These are phyloP conservation scores for Saussurea involucrata DNA, from an alignment of 129 eudicot species.

Conservation along the genomic window DNA sequence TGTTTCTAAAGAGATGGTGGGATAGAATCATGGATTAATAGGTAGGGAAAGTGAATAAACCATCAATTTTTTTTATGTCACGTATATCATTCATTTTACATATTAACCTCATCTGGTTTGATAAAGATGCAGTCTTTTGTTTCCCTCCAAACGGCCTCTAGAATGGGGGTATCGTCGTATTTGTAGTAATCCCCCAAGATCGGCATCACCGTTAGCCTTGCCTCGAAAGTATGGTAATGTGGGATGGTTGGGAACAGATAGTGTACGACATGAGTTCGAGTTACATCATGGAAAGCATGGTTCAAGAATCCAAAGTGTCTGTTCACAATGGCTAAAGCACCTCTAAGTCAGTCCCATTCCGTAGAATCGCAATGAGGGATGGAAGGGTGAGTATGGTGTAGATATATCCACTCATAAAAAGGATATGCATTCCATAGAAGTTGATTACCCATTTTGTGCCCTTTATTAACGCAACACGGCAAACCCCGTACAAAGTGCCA, in stretches of 20 bases:
- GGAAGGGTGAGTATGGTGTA: slow-evolving; percentile 34
- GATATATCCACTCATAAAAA: slow-evolving; percentile 24
- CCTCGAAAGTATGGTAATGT: slow-evolving; percentile 33
- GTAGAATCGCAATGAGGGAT: slow-evolving; percentile 32
- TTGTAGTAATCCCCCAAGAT: slow-evolving; percentile 30
- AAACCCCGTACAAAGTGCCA: slow-evolving; percentile 8
- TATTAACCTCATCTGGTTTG: slow-evolving; percentile 20
- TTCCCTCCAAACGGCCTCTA: slow-evolving; percentile 33
- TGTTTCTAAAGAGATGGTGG: too few relatives aligned
- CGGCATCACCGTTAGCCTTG: slow-evolving; percentile 27
- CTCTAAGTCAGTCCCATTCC: slow-evolving; percentile 39
- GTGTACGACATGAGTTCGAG: slow-evolving; percentile 29
- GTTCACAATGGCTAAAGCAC: slow-evolving; percentile 33
- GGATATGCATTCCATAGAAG: slow-evolving; percentile 30
- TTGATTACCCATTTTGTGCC: slow-evolving; percentile 25
- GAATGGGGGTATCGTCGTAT: slow-evolving; percentile 21
- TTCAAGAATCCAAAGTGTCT: slow-evolving; percentile 32
- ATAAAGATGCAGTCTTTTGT: slow-evolving; percentile 37
- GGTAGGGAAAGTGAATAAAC: too few relatives aligned
- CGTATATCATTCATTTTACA: too few relatives aligned
- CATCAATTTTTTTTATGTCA: too few relatives aligned
- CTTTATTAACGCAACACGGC: neutral
- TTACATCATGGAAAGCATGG: slow-evolving; percentile 27
- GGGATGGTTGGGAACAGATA: slow-evolving; percentile 35
- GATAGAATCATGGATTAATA: too few relatives aligned